A percentile compares a stretch with the other conserved stretches of the same genome.
Conservation (phyloP, 2,329 filamentous ascomycete genomes). For the Cladorrhinum sp. region DNA sequence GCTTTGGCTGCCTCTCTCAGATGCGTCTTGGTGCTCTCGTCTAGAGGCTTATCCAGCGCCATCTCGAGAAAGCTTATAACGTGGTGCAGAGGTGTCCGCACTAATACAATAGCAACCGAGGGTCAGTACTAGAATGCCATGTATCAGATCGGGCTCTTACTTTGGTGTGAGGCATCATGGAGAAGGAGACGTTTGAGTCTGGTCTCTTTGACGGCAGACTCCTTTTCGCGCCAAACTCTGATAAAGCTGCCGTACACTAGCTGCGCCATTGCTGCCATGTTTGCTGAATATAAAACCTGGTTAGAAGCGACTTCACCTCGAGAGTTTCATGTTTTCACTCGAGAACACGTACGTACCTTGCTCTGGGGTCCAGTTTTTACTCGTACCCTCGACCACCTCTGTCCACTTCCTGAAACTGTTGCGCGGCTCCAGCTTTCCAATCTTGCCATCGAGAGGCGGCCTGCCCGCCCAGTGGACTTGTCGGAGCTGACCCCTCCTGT, state of each 20-base stretch:
- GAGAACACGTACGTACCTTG: slow-evolving; percentile 45
- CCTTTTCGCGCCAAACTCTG: slow-evolving; percentile 88
- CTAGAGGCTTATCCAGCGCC: slow-evolving; percentile 74
- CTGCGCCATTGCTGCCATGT: slow-evolving; percentile 83
- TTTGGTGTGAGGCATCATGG: slow-evolving; percentile 82
- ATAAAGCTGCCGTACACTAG: slow-evolving; percentile 85
- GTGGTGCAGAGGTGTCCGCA: slow-evolving; percentile 83
- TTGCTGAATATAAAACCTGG: slow-evolving; percentile 51
- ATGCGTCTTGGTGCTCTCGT: slow-evolving; percentile 81
- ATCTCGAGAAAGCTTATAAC: slow-evolving; percentile 96
- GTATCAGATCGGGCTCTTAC: neutral
- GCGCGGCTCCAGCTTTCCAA: slow-evolving; percentile 71
- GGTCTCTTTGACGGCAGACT: slow-evolving; percentile 76
- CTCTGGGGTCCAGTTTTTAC: slow-evolving; percentile 81
- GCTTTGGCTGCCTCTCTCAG: slow-evolving; percentile 80
- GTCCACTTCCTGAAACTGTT: slow-evolving; percentile 79
- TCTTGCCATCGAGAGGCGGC: slow-evolving; percentile 71
- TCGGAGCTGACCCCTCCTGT: slow-evolving; percentile 68
- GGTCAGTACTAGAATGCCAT: too few relatives aligned
- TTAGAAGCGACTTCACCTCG: too few relatives aligned
- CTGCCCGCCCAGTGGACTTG: slow-evolving; percentile 88
- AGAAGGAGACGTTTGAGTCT: slow-evolving; percentile 75
- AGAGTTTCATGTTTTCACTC: too few relatives aligned
- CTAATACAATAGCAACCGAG: slow-evolving; percentile 33
- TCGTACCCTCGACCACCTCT: slow-evolving; percentile 76